Percentiles rank a stretch among this genome's conserved stretches.
Conservation (phyloP, 768 basidiomycete species). For the Pleurotus citrinopileatus region DNA sequence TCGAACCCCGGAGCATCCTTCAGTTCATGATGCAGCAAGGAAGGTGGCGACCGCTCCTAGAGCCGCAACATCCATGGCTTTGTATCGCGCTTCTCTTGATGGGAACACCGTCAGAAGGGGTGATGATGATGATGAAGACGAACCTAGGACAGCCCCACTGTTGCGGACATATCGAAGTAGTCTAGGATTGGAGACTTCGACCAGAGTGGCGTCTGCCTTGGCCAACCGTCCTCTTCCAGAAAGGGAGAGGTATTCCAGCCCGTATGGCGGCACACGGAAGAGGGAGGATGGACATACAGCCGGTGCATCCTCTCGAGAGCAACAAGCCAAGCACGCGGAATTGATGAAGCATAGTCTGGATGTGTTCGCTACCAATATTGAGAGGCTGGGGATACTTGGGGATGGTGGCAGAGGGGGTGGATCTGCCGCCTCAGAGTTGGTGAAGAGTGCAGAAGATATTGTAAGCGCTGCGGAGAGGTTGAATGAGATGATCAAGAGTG, state of each 20-base stretch:
- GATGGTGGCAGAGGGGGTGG: background rate
- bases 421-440: conserved; percentile 43
- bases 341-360: conserved; percentile 7
- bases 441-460: conserved; percentile 59
- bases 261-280: conserved; percentile 23
- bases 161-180: conserved; percentile 39
- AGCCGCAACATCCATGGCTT: conserved; percentile 57
- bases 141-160: conserved; percentile 36
- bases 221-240: background rate
- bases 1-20: conserved; percentile 12
- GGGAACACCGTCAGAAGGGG: conserved; percentile 17
- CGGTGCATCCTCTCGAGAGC: conserved; percentile 8
- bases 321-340: conserved; percentile 9
- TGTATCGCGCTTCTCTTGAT: conserved; percentile 33
- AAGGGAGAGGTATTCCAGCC: conserved; percentile 20
- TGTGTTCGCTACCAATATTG: conserved; percentile 1
- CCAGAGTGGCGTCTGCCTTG: background rate
- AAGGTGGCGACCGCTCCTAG: conserved; percentile 21
- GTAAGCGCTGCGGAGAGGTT: conserved; percentile 66
- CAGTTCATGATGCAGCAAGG: conserved; percentile 23
- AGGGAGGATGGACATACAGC: background rate
- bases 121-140: conserved; percentile 21
- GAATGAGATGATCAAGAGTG: conserved; percentile 55
- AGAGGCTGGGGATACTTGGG: background rate
- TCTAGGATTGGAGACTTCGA: conserved; percentile 3